phyloP scores from a whole-genome alignment of 495 filamentous ascomycete genomes.

The Penicillium crystallinum region DNA sequence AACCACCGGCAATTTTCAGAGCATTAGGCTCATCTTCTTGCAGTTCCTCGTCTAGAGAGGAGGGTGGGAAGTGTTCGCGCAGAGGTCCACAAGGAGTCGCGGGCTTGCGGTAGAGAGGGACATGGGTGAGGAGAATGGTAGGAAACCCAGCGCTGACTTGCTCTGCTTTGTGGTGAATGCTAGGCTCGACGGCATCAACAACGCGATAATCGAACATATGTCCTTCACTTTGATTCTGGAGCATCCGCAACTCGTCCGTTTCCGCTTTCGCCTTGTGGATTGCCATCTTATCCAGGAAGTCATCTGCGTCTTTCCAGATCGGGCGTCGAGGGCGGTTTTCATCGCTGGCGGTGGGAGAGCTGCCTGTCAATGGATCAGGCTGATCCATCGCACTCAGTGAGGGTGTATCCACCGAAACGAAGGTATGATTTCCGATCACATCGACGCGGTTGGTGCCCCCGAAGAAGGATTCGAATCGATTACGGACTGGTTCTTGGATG shows the following conservation, averaged over 20 bases:
- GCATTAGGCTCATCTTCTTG: slow-evolving; percentile 71
- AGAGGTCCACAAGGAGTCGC: slow-evolving; percentile 89
- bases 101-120: slow-evolving; percentile 75
- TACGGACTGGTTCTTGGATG: slow-evolving; percentile 70
- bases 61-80: slow-evolving; percentile 73
- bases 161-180: slow-evolving; percentile 19
- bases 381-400: slow-evolving; percentile 72
- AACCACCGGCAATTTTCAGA: slow-evolving; percentile 67
- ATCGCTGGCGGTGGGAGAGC: slow-evolving; percentile 34
- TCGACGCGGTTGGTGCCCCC: slow-evolving; percentile 84
- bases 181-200: slow-evolving; percentile 22
- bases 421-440: slow-evolving; percentile 89
- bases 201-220: slow-evolving; percentile 47
- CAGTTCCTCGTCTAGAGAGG: slow-evolving; percentile 50
- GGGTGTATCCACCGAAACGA: slow-evolving; percentile 84
- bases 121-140: slow-evolving; percentile 81
- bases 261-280: slow-evolving; percentile 39
- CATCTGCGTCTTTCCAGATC: slow-evolving; percentile 70
- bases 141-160: slow-evolving; percentile 53
- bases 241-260: slow-evolving; percentile 34
- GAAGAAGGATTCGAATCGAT: slow-evolving; percentile 83
- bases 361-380: slow-evolving; percentile 43
- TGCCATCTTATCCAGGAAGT: slow-evolving; percentile 66
- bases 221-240: slow-evolving; percentile 39
- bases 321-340: slow-evolving; percentile 40